These are phyloP conservation scores for Xylariaceae sp. DNA, from an alignment of 2,329 filamentous ascomycete genomes.

Conservation along the genomic window DNA sequence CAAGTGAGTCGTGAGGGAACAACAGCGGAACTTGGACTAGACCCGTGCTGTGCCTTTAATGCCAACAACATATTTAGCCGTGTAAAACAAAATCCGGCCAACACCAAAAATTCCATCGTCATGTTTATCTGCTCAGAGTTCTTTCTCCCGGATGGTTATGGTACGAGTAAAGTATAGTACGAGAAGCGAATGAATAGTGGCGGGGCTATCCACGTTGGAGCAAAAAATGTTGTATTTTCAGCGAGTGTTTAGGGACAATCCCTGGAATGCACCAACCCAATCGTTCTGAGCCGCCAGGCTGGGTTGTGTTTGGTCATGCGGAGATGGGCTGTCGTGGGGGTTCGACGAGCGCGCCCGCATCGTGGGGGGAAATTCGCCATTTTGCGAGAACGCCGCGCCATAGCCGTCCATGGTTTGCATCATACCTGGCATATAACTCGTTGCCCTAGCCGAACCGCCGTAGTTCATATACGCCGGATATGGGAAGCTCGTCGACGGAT, in stretches of 20 bases:
- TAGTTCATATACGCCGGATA: conserved; percentile 45
- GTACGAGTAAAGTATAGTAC: conserved; percentile 31
- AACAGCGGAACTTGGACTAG: conserved; percentile 18
- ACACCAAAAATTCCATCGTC: conserved; percentile 29
- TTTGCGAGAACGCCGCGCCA: conserved; percentile 38
- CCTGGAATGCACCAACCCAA: conserved; percentile 63
- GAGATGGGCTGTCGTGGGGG: conserved; percentile 33
- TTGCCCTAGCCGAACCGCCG: conserved; percentile 37
- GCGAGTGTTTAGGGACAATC: conserved; percentile 65
- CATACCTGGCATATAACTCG: conserved; percentile 39
- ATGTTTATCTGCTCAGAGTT: conserved; percentile 26
- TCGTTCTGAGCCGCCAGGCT: conserved; percentile 47
- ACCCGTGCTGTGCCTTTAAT: conserved; percentile 25
- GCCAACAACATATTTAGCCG: conserved; percentile 25
- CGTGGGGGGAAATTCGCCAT: conserved; percentile 43
- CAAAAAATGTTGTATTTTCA: conserved; percentile 28
- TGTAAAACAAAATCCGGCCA: conserved; percentile 27
- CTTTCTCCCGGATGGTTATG: conserved; percentile 20
- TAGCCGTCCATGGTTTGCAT: conserved; percentile 43
- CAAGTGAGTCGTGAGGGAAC: conserved; percentile 29
- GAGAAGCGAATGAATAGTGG: conserved; percentile 28
- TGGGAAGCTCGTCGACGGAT: conserved; percentile 39
- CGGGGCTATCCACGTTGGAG: conserved; percentile 1
- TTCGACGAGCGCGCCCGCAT: conserved; percentile 40
- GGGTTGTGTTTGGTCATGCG: conserved; percentile 32